Base-by-base conservation (phyloP, 2,329 filamentous ascomycete genomes). In the Nigrospora sphaerica region DNA sequence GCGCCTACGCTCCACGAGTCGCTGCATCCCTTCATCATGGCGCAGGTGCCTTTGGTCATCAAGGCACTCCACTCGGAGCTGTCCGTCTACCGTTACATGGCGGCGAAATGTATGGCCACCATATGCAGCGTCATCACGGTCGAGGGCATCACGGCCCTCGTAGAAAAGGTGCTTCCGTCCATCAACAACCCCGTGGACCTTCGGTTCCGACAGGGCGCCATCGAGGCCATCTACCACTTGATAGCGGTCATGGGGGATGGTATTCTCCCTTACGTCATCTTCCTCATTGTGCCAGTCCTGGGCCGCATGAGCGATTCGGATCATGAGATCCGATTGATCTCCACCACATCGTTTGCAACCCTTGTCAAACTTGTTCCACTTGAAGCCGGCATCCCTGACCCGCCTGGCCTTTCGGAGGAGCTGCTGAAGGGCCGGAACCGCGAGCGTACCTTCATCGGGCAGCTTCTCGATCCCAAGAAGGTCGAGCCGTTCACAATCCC, bases 221-320 rank as follows among this genome's bases (percentile, higher is more conserved):
- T 95, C 47, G 93, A 98, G 67, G 89, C 83, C 56, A 87, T 98
- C 49, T 98, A 98, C 62, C 93, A 98, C 66, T 73, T 98, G 49
- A 98, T 98, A 53, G 88, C 95, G 49, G 91, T 96, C 44, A 98
- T 98, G 93, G 93, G 95, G 51, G 93, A 97, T 62, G 80, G 81
- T 34, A 98, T 98, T 47, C 70, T 98, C 31, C 93, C 95, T 3
- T 98, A 98, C 60, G 93, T 98, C 52, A 96, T 98, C 58, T 98
- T 98, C 80, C 80, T 98, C 54, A 95, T 98, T 49, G 95, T 97
- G 12, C 93, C 93, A 13, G 93, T 98, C 4, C 77, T 98, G 43
- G 93, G 93, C 45, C 85, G 93, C 39, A 98, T 98, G 93, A 97
- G 93, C 62, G 93, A 98, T 64, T 95, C 92, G 0, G 92, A 98